phyloP scores from a whole-genome alignment of 768 basidiomycete species.

The Macrolepiota dolichaula region DNA sequence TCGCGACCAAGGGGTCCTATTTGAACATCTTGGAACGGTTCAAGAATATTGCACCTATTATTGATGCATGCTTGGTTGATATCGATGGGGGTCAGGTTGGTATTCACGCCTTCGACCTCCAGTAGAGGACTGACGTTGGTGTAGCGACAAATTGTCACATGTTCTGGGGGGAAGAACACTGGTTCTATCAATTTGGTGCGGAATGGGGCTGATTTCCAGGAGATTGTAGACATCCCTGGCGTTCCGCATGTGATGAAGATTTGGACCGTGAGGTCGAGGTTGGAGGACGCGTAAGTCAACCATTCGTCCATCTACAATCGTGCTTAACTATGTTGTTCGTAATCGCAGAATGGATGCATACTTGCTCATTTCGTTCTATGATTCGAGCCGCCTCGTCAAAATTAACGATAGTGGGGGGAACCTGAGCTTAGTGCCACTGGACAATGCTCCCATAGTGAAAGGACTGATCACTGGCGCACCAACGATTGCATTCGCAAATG shows the following conservation, averaged over 20 bases:
- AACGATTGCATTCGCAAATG: constrained; percentile 65
- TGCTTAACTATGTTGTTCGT: background rate
- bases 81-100: constrained; percentile 66
- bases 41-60: constrained; percentile 79
- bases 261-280: constrained; percentile 55
- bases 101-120: too few relatives aligned
- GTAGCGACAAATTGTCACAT: constrained; percentile 80
- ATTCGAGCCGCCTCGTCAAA: constrained; percentile 50
- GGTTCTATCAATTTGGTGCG: constrained; percentile 77
- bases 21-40: constrained; percentile 61
- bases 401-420: constrained; percentile 37
- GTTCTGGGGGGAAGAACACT: constrained; percentile 75
- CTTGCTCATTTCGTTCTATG: constrained; percentile 57
- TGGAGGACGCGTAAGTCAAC: constrained; percentile 45
- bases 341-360: constrained; percentile 47
- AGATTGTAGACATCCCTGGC: constrained; percentile 55
- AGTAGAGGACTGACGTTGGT: background rate
- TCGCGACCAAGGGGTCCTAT: constrained; percentile 52
- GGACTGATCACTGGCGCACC: constrained; percentile 46
- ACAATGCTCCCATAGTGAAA: constrained; percentile 24
- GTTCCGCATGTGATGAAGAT: constrained; percentile 53
- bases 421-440: constrained; percentile 38
- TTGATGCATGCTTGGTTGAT: constrained; percentile 78
- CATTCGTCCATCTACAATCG: background rate
- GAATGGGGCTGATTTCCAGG: constrained; percentile 78